Base-by-base conservation (phyloP, 768 basidiomycete species). In the Baorangia bicolor region DNA sequence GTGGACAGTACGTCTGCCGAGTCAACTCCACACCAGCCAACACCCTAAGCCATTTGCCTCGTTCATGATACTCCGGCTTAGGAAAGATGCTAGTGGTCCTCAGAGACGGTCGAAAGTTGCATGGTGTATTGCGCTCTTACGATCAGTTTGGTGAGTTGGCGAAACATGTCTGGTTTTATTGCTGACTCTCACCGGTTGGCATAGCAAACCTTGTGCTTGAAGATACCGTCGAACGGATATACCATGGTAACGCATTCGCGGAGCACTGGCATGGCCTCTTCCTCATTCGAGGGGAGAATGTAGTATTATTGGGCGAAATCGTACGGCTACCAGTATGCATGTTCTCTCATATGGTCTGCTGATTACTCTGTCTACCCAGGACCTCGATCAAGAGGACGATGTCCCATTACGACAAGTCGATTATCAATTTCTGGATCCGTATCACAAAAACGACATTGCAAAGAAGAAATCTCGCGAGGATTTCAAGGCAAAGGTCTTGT, bases 81-180 rank as follows among this genome's bases (percentile, higher is more conserved):
- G 97, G 98, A 81, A 98, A 98, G 85, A 96, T 99, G 86, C 81
- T 99, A 53, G 95, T 99, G 51, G 86, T 98, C 66, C 80, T 99
- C 59, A 82, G 97, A 73, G 97, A 99, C 73, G 97, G 97, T 56
- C 79, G 94, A 68, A 99, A 98, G 73, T 81, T 98, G 38, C 90
- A 97, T 65, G 97, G 97, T 40, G 96, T 99, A 46, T 77, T 99
- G 64, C 80, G 97, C 53, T 96, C 94, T 21, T 99, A 99, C 72
- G 97, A 99, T 78, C 97, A 99, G 68, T 99, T 98, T 64, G 97
- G 97, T 98, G 73, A 65, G 87, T 54, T 18, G 20, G 23, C 30
- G 10, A 13, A 18, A 28, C 34, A 33, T 21, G 52, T 37, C 43
- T 37, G 21, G 28, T 8, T 34, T 31, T 10, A 33, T 51, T 20